phyloP scores from a whole-genome alignment of 352 stramenopile species.

The Plasmopara halstedii region DNA sequence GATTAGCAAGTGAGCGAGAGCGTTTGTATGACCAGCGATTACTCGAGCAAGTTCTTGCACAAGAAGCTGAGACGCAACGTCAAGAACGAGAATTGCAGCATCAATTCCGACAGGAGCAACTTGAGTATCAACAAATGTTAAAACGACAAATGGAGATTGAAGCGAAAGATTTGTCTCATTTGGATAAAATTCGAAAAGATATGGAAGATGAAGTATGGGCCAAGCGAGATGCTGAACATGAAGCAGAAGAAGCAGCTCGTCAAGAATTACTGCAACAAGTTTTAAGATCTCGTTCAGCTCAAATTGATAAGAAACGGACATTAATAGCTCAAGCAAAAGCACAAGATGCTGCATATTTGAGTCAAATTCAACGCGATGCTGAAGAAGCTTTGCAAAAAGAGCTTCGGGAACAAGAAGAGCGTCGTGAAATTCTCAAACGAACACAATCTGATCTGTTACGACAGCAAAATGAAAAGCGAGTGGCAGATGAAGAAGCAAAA shows the following conservation, averaged over 20 bases:
- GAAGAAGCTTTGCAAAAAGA: conserved; percentile 77
- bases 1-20: conserved; percentile 37
- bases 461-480: conserved; percentile 43
- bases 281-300: conserved; percentile 43
- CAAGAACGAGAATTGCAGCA: conserved; percentile 55
- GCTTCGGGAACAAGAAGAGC: conserved; percentile 64
- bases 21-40: conserved; percentile 56
- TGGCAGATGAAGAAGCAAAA: conserved; percentile 49
- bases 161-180: conserved; percentile 50
- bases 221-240: conserved; percentile 64
- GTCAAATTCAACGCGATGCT: conserved; percentile 49
- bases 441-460: conserved; percentile 56
- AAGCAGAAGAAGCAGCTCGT: conserved; percentile 58
- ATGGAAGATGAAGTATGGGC: conserved; percentile 76
- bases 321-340: conserved; percentile 29
- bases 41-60: conserved; percentile 44
- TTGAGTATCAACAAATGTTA: conserved; percentile 70
- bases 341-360: conserved; percentile 55
- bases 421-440: conserved; percentile 50
- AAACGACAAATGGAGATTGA: conserved; percentile 68
- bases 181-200: conserved; percentile 70
- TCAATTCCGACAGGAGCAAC: conserved; percentile 58
- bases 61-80: conserved; percentile 53
- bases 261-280: conserved; percentile 68
- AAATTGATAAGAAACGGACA: conserved; percentile 43